Percentiles rank a stretch among this genome's conserved stretches.
These are phyloP conservation scores for Solanum medicagineum DNA, from an alignment of 257 asterid genomes.

Conservation along the genomic window DNA sequence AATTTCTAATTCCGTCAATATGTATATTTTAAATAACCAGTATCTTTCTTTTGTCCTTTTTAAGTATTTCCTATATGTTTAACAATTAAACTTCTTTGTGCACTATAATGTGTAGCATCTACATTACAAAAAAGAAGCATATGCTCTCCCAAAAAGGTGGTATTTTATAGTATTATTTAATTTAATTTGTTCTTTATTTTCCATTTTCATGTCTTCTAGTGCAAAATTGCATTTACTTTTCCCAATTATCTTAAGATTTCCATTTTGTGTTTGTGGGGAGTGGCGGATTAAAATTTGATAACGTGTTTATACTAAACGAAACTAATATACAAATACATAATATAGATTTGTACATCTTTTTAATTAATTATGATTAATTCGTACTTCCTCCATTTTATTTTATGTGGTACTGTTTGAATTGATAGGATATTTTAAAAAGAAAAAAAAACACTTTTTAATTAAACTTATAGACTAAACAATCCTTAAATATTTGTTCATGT, in stretches of 20 bases:
- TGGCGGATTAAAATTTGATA: no score
- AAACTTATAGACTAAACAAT: no score
- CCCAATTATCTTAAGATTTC: not conserved
- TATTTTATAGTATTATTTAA: not conserved
- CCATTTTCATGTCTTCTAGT: not conserved
- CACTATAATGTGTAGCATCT: not conserved
- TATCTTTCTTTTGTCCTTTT: not conserved
- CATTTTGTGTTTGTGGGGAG: no score
- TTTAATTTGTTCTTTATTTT: not conserved
- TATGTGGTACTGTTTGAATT: no score
- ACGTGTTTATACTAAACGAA: no score
- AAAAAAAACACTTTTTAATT: no score
- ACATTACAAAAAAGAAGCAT: not conserved
- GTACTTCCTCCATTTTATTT: not conserved
- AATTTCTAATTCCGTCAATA: not conserved
- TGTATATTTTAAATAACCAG: not conserved
- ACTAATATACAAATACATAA: no score
- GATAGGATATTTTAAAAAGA: no score
- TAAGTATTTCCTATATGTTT: not conserved
- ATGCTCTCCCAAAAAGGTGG: not conserved
- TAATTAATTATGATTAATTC: not conserved
- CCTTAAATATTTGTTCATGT: no score
- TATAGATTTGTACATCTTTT: no score
- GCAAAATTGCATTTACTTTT: not conserved
- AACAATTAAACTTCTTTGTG: not conserved